These are phyloP conservation scores for Ogataea polymorpha DNA, from an alignment of 805 yeast species.

Conservation along the genomic window DNA sequence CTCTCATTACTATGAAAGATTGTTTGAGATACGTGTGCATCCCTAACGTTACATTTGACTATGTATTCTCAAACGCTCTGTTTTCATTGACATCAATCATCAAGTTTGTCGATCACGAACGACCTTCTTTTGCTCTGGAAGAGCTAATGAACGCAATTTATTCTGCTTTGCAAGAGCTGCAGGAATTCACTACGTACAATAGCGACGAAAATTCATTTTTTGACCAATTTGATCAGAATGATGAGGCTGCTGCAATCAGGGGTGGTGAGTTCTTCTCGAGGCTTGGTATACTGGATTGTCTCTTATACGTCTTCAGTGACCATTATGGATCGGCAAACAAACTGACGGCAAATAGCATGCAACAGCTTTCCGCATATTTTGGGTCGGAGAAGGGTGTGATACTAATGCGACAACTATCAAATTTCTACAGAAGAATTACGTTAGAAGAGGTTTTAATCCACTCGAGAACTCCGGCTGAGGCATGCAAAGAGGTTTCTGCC, in stretches of 20 bases:
- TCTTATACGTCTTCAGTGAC: conserved; percentile 52
- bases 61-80: conserved; percentile 50
- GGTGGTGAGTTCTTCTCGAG: conserved; percentile 36
- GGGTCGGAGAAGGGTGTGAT: conserved; percentile 40
- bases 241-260: conserved; percentile 18
- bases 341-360: conserved; percentile 44
- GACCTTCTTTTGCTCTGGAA: conserved; percentile 44
- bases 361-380: conserved; percentile 40
- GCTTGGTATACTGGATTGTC: conserved; percentile 39
- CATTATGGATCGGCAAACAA: conserved; percentile 54
- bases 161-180: conserved; percentile 15
- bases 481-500: conserved; percentile 39
- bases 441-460: conserved; percentile 58
- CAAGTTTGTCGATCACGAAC: conserved; percentile 54
- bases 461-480: conserved; percentile 43
- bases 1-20: conserved; percentile 38
- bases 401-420: conserved; percentile 40
- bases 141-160: conserved; percentile 18
- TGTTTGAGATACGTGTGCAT: conserved; percentile 50
- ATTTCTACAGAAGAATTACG: conserved; percentile 47
- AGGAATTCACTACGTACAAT: conserved; percentile 29
- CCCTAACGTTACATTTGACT: conserved; percentile 60
- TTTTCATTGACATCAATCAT: conserved; percentile 52
- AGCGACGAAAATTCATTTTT: conserved; percentile 37
- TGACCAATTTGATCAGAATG: conserved; percentile 29